A percentile compares a stretch with the other conserved stretches of the same genome.
Conservation (phyloP, 2,329 filamentous ascomycete genomes). For the Colletotrichum tamarilloi region DNA sequence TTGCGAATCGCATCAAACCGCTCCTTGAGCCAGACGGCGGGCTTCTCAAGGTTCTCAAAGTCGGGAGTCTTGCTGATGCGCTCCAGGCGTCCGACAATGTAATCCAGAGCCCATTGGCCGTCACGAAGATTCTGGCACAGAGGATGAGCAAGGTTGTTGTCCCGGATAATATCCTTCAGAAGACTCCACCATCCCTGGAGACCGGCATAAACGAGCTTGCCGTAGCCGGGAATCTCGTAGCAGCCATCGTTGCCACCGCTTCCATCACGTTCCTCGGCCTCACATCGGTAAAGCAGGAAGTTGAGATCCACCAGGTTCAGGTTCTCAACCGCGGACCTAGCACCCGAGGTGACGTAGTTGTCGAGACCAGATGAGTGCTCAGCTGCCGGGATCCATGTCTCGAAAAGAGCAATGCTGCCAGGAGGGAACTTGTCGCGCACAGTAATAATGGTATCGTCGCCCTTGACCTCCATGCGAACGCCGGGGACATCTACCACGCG, state of each 20-base stretch:
- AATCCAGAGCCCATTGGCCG: constrained; percentile 93
- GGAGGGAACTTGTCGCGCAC: constrained; percentile 88
- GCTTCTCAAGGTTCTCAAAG: constrained; percentile 71
- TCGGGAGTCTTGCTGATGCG: constrained; percentile 72
- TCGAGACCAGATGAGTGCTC: constrained; percentile 88
- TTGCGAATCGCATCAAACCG: constrained; percentile 87
- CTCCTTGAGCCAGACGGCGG: constrained; percentile 82
- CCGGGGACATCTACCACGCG: constrained; percentile 80
- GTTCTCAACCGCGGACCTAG: constrained; percentile 79
- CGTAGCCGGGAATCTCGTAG: constrained; percentile 87
- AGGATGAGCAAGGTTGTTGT: constrained; percentile 93
- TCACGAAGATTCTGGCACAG: constrained; percentile 92
- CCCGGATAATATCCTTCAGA: constrained; percentile 82
- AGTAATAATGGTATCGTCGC: constrained; percentile 80
- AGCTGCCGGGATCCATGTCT: constrained; percentile 92
- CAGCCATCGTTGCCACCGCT: constrained; percentile 86
- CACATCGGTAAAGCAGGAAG: constrained; percentile 89
- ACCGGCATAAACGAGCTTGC: constrained; percentile 90
- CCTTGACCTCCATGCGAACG: constrained; percentile 77
- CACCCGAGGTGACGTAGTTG: constrained; percentile 85
- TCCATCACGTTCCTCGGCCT: constrained; percentile 85
- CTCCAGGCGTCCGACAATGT: constrained; percentile 82
- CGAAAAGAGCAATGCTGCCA: constrained; percentile 93
- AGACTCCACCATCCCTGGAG: constrained; percentile 99
- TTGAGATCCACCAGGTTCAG: constrained; percentile 87